Evolutionary conservation across 257 asterid genomes (phyloP).

Genomic region (Solanum appendiculatum): DNA sequence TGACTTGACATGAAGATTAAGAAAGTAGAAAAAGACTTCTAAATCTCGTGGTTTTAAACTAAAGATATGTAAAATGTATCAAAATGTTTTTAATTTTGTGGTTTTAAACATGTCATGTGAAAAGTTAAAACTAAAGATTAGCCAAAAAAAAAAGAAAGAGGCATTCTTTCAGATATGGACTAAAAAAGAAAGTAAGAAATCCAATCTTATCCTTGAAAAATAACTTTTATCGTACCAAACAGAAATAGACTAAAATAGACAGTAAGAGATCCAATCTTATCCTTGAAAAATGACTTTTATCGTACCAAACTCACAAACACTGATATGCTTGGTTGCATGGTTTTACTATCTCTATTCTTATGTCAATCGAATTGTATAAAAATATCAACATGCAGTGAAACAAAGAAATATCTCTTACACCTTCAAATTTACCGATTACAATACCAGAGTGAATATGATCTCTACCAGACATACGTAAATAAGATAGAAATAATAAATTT

Average conservation of each 20-base stretch:
- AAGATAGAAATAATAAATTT: neutral
- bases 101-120: fast-evolving
- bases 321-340: neutral
- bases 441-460: neutral
- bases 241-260: too few species aligned
- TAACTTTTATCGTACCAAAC: neutral
- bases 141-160: too few species aligned
- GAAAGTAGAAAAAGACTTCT: too few species aligned
- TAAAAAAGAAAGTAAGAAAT: too few species aligned
- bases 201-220: neutral
- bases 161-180: too few species aligned
- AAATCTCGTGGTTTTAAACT: too few species aligned
- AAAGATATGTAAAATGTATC: too few species aligned
- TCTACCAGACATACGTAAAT: neutral
- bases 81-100: neutral
- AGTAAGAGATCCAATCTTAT: too few species aligned
- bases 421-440: neutral
- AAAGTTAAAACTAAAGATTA: too few species aligned
- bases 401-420: neutral
- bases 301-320: neutral
- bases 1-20: too few species aligned
- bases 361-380: neutral
- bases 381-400: neutral
- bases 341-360: neutral
- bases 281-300: neutral